Percentiles rank a stretch among this genome's conserved stretches.
phyloP scores from a whole-genome alignment of 768 basidiomycete species.

The Gloeophyllum trabeum region DNA sequence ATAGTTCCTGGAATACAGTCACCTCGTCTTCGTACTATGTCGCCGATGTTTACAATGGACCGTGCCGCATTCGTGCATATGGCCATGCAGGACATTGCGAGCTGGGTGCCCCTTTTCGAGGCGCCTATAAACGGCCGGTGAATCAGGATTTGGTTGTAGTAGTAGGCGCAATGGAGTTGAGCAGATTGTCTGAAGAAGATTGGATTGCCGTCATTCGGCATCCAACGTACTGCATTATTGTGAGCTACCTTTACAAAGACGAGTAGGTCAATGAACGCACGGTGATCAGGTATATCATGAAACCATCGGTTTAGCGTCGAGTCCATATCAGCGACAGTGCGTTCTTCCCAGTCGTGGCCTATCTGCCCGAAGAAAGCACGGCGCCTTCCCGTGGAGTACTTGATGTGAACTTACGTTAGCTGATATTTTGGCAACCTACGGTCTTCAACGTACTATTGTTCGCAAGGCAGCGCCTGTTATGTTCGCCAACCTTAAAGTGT shows the following conservation, averaged over 20 bases:
- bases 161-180: slow-evolving; percentile 27
- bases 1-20: slow-evolving; percentile 8
- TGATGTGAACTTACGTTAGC: not conserved
- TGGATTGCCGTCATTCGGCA: slow-evolving; percentile 8
- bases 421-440: not conserved
- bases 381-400: slow-evolving; percentile 68
- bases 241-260: not conserved
- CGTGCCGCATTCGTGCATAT: slow-evolving; percentile 41
- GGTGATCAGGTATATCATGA: slow-evolving; percentile 51
- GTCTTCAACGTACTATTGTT: slow-evolving; percentile 35
- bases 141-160: slow-evolving; percentile 31
- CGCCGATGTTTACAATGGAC: slow-evolving; percentile 31
- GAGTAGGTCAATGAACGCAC: slow-evolving; percentile 11
- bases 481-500: slow-evolving; percentile 42
- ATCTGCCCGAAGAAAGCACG: slow-evolving; percentile 39
- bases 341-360: slow-evolving; percentile 48
- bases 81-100: slow-evolving; percentile 32
- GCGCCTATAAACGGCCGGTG: slow-evolving; percentile 38
- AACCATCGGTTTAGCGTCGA: slow-evolving; percentile 73
- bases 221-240: slow-evolving; percentile 19
- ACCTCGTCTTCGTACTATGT: slow-evolving; percentile 18
- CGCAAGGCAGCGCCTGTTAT: slow-evolving; percentile 51
- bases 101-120: slow-evolving; percentile 17
- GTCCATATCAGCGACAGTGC: slow-evolving; percentile 62
- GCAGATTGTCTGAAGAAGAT: slow-evolving; percentile 23